phyloP scores from a whole-genome alignment of 257 asterid genomes.

The Datura wrightii region DNA sequence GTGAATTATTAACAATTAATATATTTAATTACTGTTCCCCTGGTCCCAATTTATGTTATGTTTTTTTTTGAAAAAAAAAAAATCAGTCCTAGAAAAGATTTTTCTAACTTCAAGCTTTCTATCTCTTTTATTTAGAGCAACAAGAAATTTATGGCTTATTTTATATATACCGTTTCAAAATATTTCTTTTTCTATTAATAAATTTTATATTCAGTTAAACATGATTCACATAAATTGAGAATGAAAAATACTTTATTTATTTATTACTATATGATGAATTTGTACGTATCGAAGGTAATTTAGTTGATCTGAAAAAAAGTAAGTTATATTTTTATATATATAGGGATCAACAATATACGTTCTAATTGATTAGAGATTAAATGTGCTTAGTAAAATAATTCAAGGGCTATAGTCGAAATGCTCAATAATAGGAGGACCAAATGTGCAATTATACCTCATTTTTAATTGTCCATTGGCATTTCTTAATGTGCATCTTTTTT shows the following conservation, averaged over 20 bases:
- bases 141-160: no score
- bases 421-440: not conserved
- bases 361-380: not conserved
- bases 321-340: not conserved
- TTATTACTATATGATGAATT: not conserved
- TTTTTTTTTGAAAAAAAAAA: no score
- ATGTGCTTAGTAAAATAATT: not conserved
- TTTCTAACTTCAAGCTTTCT: no score
- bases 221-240: no score
- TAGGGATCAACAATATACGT: not conserved
- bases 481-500: not conserved
- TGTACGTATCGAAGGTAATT: not conserved
- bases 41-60: no score
- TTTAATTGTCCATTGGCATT: not conserved
- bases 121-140: no score
- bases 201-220: no score
- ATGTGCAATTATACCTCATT: not conserved
- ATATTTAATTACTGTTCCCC: not conserved
- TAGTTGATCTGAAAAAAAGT: not conserved
- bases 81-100: no score
- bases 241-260: not conserved
- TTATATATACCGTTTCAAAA: no score
- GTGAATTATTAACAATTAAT: not conserved
- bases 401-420: not conserved
- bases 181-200: no score